Conservation (phyloP, 257 asterid species). For the Orobanche coerulescens region DNA sequence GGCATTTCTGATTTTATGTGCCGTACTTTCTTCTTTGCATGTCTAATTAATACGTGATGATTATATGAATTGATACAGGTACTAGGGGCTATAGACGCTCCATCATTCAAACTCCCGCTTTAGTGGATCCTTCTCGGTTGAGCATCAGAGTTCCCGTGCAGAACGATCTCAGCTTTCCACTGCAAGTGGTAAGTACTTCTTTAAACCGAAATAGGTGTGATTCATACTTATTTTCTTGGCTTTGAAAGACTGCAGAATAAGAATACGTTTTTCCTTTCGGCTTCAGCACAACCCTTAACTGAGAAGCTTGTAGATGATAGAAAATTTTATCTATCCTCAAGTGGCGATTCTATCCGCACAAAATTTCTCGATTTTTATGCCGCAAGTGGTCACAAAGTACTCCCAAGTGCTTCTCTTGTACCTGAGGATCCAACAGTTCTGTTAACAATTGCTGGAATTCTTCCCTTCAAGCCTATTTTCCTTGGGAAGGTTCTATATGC, state of each 20-base stretch:
- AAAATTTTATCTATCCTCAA: conserved; percentile 28
- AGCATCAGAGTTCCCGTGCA: conserved; percentile 17
- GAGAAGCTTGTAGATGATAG: conserved; percentile 54
- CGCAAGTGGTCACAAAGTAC: conserved; percentile 68
- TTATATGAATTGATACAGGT: conserved; percentile 35
- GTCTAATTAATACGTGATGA: not conserved
- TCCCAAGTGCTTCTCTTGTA: conserved; percentile 92
- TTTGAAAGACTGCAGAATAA: not conserved
- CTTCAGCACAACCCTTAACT: conserved; percentile 65
- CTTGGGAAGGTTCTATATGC: conserved; percentile 74
- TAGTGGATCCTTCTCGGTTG: conserved; percentile 30
- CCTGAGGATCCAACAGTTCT: conserved; percentile 97
- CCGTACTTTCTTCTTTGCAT: not conserved
- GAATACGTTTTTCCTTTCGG: conserved; percentile 35
- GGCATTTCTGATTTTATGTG: too few species aligned
- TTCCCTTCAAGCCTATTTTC: conserved; percentile 94
- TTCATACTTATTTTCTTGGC: not conserved
- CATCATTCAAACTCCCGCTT: conserved; percentile 22
- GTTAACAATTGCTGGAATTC: conserved; percentile 96
- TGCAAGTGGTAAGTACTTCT: conserved; percentile 40
- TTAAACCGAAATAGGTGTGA: not conserved
- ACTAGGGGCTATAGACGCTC: conserved; percentile 36
- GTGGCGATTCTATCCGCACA: conserved; percentile 77
- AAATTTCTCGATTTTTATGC: conserved; percentile 82
- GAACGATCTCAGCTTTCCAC: conserved; percentile 22